phyloP scores from a whole-genome alignment of 225 moss, liverwort and hornwort genomes.

The Lunularia cruciata region DNA sequence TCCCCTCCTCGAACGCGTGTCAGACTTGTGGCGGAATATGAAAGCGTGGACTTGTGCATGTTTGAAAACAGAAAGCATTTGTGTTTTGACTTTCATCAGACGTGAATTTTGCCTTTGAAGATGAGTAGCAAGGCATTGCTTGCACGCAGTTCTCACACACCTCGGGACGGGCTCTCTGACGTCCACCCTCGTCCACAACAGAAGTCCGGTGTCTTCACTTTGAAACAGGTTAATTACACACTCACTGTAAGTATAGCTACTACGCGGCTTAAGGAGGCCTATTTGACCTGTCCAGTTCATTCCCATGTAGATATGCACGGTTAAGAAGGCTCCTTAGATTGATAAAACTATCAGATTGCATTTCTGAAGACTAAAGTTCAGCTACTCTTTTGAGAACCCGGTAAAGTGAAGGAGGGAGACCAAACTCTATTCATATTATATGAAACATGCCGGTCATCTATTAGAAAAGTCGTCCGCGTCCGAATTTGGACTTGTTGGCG shows the following conservation, averaged over 20 bases:
- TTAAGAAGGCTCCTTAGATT: not conserved
- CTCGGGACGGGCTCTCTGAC: too few relatives aligned
- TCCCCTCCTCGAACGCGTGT: slow-evolving; percentile 13
- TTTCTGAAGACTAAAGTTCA: too few relatives aligned
- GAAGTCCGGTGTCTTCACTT: not conserved
- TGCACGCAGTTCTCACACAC: not conserved
- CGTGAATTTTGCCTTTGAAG: not conserved
- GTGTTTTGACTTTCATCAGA: slow-evolving; percentile 1
- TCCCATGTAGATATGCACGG: not conserved
- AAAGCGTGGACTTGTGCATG: not conserved
- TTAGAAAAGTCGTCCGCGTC: not conserved
- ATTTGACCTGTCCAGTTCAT: not conserved
- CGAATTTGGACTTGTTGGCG: not conserved
- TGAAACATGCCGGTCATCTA: not conserved
- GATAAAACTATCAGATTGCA: not conserved
- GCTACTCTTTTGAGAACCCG: not conserved
- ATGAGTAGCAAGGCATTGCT: not conserved
- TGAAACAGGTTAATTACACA: not conserved
- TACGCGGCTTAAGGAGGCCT: not conserved
- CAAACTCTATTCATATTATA: not conserved
- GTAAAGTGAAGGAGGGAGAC: not conserved
- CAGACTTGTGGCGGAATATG: not conserved
- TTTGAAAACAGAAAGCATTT: not conserved
- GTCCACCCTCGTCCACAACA: too few relatives aligned
- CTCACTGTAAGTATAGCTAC: not conserved